Conservation (phyloP, 805 yeast genomes). For the Cyberlindnera sargentensis region DNA sequence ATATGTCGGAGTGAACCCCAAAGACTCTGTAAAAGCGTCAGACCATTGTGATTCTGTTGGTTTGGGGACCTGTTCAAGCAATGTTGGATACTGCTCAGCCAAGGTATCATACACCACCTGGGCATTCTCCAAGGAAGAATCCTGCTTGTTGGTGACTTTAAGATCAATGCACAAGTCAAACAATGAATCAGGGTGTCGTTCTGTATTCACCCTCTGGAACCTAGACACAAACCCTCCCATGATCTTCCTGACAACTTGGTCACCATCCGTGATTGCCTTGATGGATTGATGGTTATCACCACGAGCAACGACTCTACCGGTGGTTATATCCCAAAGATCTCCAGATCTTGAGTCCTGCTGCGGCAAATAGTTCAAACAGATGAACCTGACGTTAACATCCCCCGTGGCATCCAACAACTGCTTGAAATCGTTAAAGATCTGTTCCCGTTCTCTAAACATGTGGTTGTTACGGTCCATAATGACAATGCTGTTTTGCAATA, state of each 20-base stretch:
- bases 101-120: conserved; percentile 34
- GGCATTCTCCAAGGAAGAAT: conserved; percentile 47
- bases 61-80: conserved; percentile 23
- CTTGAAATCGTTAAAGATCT: conserved; percentile 49
- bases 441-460: conserved; percentile 57
- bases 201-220: conserved; percentile 51
- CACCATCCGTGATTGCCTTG: conserved; percentile 37
- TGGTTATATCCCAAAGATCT: conserved; percentile 45
- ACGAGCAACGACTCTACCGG: conserved; percentile 51
- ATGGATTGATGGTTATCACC: conserved; percentile 91
- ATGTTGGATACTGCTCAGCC: conserved; percentile 34
- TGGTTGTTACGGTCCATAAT: conserved; percentile 84
- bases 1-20: conserved; percentile 45
- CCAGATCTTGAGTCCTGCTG: not conserved
- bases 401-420: conserved; percentile 28
- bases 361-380: conserved; percentile 60
- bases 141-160: conserved; percentile 28
- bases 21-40: conserved; percentile 45
- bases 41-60: conserved; percentile 38
- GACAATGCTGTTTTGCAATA: conserved; percentile 41
- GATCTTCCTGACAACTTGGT: conserved; percentile 48
- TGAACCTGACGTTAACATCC: conserved; percentile 42
- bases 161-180: conserved; percentile 66
- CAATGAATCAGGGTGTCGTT: conserved; percentile 47
- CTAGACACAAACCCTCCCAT: conserved; percentile 69